A percentile compares a stretch with the other conserved stretches of the same genome.
Evolutionary conservation across 2,329 filamentous ascomycete genomes (phyloP).

Genomic region (Alternaria triticina): DNA sequence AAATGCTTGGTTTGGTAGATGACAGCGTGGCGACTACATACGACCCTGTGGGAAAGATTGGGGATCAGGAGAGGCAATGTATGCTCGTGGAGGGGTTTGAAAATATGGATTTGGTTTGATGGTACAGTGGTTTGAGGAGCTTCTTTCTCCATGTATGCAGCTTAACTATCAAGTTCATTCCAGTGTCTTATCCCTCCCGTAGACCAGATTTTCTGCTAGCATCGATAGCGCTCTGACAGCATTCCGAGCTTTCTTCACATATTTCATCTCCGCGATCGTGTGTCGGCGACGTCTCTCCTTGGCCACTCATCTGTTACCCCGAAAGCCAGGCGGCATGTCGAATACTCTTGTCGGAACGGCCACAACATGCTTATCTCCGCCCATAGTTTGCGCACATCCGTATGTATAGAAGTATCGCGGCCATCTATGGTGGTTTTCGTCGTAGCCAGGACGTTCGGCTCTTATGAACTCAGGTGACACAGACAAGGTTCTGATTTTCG

Average conservation of each 20-base stretch:
- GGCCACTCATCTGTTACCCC: too few relatives aligned
- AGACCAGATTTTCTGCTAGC: fast-evolving
- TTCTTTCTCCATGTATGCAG: background rate
- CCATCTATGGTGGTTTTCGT: too few relatives aligned
- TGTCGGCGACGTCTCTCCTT: too few relatives aligned
- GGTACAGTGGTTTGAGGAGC: background rate
- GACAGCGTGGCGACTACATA: background rate
- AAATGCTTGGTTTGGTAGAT: background rate
- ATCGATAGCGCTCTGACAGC: background rate
- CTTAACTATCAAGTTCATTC: background rate
- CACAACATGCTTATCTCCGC: too few relatives aligned
- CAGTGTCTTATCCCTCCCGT: background rate
- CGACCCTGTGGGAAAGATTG: fast-evolving
- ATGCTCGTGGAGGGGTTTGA: background rate
- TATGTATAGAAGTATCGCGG: too few relatives aligned
- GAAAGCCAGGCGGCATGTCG: too few relatives aligned
- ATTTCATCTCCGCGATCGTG: fast-evolving
- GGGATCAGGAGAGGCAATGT: background rate
- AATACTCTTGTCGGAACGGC: too few relatives aligned
- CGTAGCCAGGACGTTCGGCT: too few relatives aligned
- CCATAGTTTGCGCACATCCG: too few relatives aligned
- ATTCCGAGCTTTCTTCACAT: background rate
- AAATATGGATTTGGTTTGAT: background rate
- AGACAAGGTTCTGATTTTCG: too few relatives aligned
- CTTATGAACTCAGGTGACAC: too few relatives aligned